Evolutionary conservation across 1,139 yeast genomes (phyloP), one percentile per base, ranked within the genome.

Genomic region (Yamadazyma taylorii): DNA sequence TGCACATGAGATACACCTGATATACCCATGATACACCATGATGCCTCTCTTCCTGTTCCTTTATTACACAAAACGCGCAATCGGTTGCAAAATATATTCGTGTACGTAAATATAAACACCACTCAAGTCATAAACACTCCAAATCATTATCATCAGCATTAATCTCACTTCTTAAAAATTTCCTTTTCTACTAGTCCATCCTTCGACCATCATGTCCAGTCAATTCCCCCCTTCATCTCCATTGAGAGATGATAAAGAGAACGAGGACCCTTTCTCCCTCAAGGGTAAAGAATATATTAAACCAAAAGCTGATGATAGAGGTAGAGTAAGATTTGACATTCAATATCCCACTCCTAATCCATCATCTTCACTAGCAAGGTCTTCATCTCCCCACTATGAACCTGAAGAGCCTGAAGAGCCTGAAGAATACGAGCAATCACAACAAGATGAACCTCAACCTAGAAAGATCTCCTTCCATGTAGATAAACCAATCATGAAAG

Each of bases 161-260:
- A 8, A 28, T 16, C 4, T 8, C 21, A n/a, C n/a, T n/a, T n/a
- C n/a, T n/a, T n/a, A n/a, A n/a, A n/a, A n/a, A n/a, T n/a, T n/a
- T n/a, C n/a, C n/a, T n/a, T n/a, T n/a, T n/a, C n/a, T n/a, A n/a
- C n/a, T n/a, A n/a, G n/a, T n/a, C n/a, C n/a, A n/a, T n/a, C n/a
- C n/a, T n/a, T n/a, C n/a, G n/a, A n/a, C n/a, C n/a, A 19, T 7
- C 8, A 41, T 41, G 41, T 55, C 57, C 3, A 30, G 41, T 34
- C 79, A 72, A 52, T 79, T 78, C 55, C 85, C 84, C 10, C 86
- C 86, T 15, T 79, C 85, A 19, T 80, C 85, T 22, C 85, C 86
- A 2, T 67, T 78, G 41, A 55, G 69, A 37, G 64, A 63, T 38
- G 56, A 53, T 31, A 50, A 49, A 28, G 52, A 46, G 15, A 40